phyloP scores from a whole-genome alignment of 257 asterid species.

The Apocynum venetum region DNA sequence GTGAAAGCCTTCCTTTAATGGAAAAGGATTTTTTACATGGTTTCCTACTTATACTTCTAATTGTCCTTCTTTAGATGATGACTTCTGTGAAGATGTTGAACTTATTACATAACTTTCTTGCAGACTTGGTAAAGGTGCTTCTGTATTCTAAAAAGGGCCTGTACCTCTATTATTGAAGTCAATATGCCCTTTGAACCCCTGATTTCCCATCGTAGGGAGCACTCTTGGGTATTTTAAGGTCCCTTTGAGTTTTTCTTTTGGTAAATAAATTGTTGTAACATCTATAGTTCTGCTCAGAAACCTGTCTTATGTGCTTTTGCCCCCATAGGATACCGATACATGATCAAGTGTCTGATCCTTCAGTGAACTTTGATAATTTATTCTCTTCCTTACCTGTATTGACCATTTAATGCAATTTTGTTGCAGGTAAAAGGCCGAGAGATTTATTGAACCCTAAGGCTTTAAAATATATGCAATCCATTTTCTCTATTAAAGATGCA shows the following conservation, averaged over 20 bases:
- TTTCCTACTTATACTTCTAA: not conserved
- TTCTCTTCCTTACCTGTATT: slow-evolving; percentile 7
- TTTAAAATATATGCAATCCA: slow-evolving; percentile 77
- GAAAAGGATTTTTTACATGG: not conserved
- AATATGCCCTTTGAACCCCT: no score
- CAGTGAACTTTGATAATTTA: not conserved
- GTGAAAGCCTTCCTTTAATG: not conserved
- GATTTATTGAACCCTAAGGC: slow-evolving; percentile 96
- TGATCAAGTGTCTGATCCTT: not conserved
- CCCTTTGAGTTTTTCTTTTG: not conserved
- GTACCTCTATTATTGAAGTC: no score
- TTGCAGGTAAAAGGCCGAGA: slow-evolving; percentile 90
- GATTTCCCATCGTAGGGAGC: no score
- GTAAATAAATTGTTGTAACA: not conserved
- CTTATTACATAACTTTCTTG: not conserved
- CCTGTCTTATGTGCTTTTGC: not conserved
- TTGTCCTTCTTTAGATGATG: not conserved
- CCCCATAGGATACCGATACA: not conserved
- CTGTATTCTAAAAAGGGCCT: not conserved
- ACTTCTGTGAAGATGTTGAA: not conserved
- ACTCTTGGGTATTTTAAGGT: not conserved
- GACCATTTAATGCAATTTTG: not conserved
- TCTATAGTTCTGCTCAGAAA: not conserved
- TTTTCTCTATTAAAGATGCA: slow-evolving; percentile 82
- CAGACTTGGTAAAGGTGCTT: not conserved